A percentile compares a stretch with the other conserved stretches of the same genome.
Conservation (phyloP, 805 yeast species). For the Maudiozyma pseudohumilis region DNA sequence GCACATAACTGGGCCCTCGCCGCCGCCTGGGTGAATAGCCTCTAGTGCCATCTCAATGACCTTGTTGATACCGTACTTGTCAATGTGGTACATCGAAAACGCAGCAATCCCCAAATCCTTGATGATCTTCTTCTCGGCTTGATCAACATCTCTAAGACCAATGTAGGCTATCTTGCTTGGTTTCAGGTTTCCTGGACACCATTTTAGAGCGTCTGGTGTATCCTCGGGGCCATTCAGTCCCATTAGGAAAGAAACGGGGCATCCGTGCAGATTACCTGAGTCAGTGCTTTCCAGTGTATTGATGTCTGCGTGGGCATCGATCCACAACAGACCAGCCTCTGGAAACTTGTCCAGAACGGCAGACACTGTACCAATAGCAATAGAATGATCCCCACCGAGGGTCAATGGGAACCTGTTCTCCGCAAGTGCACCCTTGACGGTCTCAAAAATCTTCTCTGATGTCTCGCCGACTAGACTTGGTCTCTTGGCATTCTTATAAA, state of each 20-base stretch:
- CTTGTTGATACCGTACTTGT: conserved; percentile 82
- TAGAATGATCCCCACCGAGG: conserved; percentile 93
- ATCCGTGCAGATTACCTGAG: conserved; percentile 91
- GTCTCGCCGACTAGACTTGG: conserved; percentile 71
- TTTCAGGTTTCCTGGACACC: conserved; percentile 68
- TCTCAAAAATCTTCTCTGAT: conserved; percentile 49
- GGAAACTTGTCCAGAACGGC: conserved; percentile 75
- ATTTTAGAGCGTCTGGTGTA: conserved; percentile 57
- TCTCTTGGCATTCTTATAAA: conserved; percentile 51
- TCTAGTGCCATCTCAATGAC: conserved; percentile 88
- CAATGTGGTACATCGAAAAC: conserved; percentile 92
- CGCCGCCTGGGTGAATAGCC: conserved; percentile 58
- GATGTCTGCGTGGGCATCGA: conserved; percentile 97
- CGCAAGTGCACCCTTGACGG: conserved; percentile 44
- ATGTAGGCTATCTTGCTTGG: conserved; percentile 76
- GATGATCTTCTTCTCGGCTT: conserved; percentile 69
- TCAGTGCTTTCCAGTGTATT: conserved; percentile 78
- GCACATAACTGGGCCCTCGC: conserved; percentile 66
- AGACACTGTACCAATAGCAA: conserved; percentile 85
- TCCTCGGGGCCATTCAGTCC: conserved; percentile 55
- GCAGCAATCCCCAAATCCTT: conserved; percentile 68
- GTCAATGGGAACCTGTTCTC: conserved; percentile 61
- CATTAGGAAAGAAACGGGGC: conserved; percentile 86
- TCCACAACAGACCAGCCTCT: conserved; percentile 86
- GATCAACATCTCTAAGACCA: conserved; percentile 89